phyloP scores from a whole-genome alignment of 1,284 basidiomycete species.

The Heterobasidion occidentale region DNA sequence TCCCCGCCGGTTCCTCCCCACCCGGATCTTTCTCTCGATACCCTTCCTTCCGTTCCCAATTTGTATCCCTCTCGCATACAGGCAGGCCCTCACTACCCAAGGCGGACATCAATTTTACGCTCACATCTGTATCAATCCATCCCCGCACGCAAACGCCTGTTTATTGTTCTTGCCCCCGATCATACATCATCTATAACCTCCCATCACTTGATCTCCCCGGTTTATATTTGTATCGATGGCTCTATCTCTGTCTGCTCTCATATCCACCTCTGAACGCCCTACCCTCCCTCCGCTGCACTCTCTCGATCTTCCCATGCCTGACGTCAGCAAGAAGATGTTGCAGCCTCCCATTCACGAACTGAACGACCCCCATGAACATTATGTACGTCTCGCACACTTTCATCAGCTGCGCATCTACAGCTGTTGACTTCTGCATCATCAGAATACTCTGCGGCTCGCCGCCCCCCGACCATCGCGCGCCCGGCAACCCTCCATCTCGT shows the following conservation, averaged over 20 bases:
- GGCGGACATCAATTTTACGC: constrained; percentile 15
- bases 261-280: constrained; percentile 25
- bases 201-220: constrained; percentile 1
- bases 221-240: constrained; percentile 22
- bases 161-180: neutral
- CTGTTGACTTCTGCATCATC: neutral
- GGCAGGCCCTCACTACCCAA: constrained; percentile 28
- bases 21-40: constrained; percentile 14
- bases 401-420: neutral
- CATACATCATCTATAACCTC: neutral
- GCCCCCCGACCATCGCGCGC: constrained; percentile 11
- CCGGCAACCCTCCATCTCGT: constrained; percentile 27
- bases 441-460: neutral
- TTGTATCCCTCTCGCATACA: constrained; percentile 13
- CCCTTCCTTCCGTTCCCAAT: constrained; percentile 14
- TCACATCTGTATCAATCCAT: constrained; percentile 6
- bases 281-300: constrained; percentile 51
- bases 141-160: neutral
- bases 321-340: neutral
- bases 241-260: constrained; percentile 17
- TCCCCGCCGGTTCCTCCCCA: constrained; percentile 11
- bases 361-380: constrained; percentile 16
- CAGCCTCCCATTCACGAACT: constrained; percentile 17
- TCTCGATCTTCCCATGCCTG: constrained; percentile 34
- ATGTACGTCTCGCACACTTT: neutral